phyloP scores from a whole-genome alignment of 768 basidiomycete species.

The Mycena capillaripes region DNA sequence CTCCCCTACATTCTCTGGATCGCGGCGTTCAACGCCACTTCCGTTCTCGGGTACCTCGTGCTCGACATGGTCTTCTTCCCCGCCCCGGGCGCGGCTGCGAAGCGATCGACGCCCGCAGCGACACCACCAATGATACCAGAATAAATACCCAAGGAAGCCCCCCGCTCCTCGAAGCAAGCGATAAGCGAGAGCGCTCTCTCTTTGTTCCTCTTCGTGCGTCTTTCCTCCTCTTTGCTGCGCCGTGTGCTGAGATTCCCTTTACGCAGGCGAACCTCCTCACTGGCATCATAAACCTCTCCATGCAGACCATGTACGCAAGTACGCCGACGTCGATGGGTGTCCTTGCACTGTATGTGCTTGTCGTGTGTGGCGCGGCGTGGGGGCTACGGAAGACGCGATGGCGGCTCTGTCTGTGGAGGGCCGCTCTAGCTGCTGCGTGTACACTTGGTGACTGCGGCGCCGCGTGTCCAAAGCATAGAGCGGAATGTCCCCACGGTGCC shows the following conservation, averaged over 20 bases:
- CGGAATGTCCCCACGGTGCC: too few species aligned
- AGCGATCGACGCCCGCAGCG: conserved; percentile 1
- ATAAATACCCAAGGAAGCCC: conserved; percentile 46
- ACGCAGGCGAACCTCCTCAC: conserved; percentile 89
- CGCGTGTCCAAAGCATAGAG: too few species aligned
- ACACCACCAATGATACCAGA: too few species aligned
- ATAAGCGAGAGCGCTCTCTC: conserved; percentile 86
- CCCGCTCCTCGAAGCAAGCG: conserved; percentile 78
- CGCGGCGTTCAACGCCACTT: conserved; percentile 88
- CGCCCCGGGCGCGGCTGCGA: conserved; percentile 48
- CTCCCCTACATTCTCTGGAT: conserved; percentile 92
- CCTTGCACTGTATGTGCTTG: conserved; percentile 71
- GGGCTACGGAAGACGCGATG: conserved; percentile 40
- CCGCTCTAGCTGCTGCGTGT: too few species aligned
- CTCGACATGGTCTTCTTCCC: conserved; percentile 82
- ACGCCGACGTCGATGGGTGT: conserved; percentile 71
- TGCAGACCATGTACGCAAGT: conserved; percentile 85
- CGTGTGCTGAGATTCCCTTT: too few species aligned
- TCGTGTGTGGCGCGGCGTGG: conserved; percentile 78
- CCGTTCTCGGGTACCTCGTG: conserved; percentile 84
- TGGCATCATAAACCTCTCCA: conserved; percentile 84
- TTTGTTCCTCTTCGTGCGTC: conserved; percentile 85
- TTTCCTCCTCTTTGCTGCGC: neutral
- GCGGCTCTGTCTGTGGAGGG: too few species aligned
- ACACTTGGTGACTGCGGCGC: too few species aligned